Base-by-base conservation (phyloP, 2,329 filamentous ascomycete species). In the Phialophora macrospora region DNA sequence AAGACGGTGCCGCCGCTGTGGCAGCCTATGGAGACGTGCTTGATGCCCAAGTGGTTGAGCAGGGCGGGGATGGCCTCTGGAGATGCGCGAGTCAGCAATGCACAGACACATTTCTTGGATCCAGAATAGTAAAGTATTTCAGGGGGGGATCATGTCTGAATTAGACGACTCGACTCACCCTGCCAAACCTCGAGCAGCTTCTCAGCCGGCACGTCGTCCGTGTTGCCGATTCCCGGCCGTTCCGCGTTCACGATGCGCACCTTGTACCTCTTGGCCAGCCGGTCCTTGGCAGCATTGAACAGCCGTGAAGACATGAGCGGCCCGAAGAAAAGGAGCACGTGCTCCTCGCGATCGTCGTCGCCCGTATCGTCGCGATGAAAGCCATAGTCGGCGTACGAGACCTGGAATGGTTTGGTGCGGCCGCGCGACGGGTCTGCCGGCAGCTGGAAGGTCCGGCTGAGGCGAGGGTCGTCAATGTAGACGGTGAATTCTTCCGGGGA, bases 1-100 rank as follows among this genome's bases (percentile, higher is more conserved):
- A 58, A 62, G 32, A 62, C 24, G n/a, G 60, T 62, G 51, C 60
- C 60, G 51, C 52, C 52, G 60, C 60, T 62, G 34, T 62, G 60
- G 52, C 48, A 54, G 38, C 28, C 51, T 41, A 62, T 32, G 7
- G 52, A 26, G 30, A 62, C 60, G 38, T 58, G 34, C 24, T 62
- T 62, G 52, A 62, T 62, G 20, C 52, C 52, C 2, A 62, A 52
- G 38, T 62, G 60, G 24, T 56, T 22, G 20, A 62, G 51, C 22
- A 62, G 52, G 24, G 60, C 60, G 12, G 60, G 52, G 20, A 62
- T 46, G 41, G 20, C 56, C 48, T 48, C 52, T 55, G 26, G 2
- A 38, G 6, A 34, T 22, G n/a, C 28, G 26, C 32, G 32, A 34
- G 28, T 55, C 26, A 55, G 52, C 9, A 24, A 34, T 17, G 26